Evolutionary conservation across 2,329 filamentous ascomycete species (phyloP), one percentile per base, ranked within the genome.

Genomic region (Ceratocystis huliohia): DNA sequence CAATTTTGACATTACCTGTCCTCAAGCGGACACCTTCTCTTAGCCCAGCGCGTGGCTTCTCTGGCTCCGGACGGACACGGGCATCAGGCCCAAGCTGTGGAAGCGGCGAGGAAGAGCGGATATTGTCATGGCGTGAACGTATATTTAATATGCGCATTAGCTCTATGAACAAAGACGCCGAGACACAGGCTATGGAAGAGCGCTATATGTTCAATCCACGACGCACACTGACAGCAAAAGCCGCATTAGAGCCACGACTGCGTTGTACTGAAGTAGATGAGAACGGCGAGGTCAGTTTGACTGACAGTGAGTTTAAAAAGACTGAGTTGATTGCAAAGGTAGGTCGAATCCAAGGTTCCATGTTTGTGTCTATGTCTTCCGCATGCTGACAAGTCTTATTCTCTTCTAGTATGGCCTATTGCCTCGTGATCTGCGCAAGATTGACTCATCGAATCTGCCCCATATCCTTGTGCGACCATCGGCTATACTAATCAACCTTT

Each of bases 261-360:
- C 84, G 94, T 65, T 99, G 94, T 74, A 99, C 94, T 0, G 94
- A 99, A 75, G 89, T 97, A 68, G 91, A 97, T 72, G 91, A 92
- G 74, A 85, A 89, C 72, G 94, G 94, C 50, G 88, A 95, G 71
- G 91, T 96, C 30, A 95, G 93, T 22, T 80, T 97, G 67, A 88
- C 96, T 22, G 95, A 95, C 73, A 91, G 91, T 68, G 94, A 97
- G 75, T 97, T 96, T 76, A 95, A 94, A 78, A 99, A 99, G 81
- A 94, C 86, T 72, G 94, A 99, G 78, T 80, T 99, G 61, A 97
- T 96, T 75, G 91, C 92, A 65, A 96, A 94, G 82, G 89, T 92
- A 76, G 17, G 66, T 22, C 48, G 22, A 15, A 25, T 13, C 20
- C 17, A 50, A 41, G 37, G 46, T 2, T 17, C 20, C 1, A 1